Base-by-base conservation (phyloP, 2,329 filamentous ascomycete species). In the Hypoxylon sp. region DNA sequence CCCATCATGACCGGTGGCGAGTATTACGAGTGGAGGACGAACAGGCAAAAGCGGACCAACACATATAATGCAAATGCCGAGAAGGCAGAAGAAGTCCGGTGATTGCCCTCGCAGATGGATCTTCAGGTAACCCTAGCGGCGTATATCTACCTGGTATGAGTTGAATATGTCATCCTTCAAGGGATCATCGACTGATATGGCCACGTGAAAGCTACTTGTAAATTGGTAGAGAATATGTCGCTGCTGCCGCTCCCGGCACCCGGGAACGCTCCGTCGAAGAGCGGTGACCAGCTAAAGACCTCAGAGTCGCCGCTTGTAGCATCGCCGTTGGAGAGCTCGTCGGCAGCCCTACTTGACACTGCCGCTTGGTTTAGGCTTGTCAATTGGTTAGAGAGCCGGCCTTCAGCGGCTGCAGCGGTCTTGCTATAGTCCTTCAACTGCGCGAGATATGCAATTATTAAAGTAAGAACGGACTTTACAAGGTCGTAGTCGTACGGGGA, bases 11-110 rank as follows among this genome's bases (percentile, higher is more conserved):
- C 29, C 5, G 20, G 9, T 13, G 29, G 43, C 13, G 43, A 35
- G 43, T 47, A 35, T 27, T 47, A 47, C 26, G 15, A 6, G 43
- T 47, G 43, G 43, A 47, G 43, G 43, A 18, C 43, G 27, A 47
- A 47, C 31, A 47, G 4, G 17, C 43, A 47, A 9, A 31, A 47
- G 26, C 27, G 26, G n/a, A 31, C 26, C 21, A 35, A 35, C 24
- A 35, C 26, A 10, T 47, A 47, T 15, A 47, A 20, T 31, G 15
- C 11, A n/a, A 18, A 18, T 11, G 43, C n/a, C 20, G 24, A n/a
- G 21, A 18, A 46, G 10, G 24, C 4, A 29, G 27, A 33, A 35
- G 38, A 33, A 35, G 38, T 21, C 4, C 2, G 20, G 15, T 24
- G 11, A 24, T 41, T 11, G 15, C 8, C 10, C 13, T 6, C 2